These are phyloP conservation scores for Juncus effusus DNA, from an alignment of 176 grass and related monocot species.

Conservation along the genomic window DNA sequence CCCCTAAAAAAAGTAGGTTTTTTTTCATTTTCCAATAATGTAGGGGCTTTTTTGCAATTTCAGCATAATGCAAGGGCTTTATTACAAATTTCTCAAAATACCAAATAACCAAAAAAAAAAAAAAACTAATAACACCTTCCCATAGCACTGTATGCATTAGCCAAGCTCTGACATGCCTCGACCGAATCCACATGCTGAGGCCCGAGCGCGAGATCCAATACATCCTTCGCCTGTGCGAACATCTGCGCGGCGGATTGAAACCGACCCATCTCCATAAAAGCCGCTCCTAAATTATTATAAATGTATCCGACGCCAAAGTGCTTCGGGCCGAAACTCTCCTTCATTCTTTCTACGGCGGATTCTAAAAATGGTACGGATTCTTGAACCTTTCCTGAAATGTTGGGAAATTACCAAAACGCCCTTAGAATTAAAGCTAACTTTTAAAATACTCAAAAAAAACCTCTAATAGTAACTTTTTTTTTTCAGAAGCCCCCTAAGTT, in stretches of 20 bases:
- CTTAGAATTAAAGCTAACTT: too few relatives aligned
- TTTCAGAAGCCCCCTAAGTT: too few relatives aligned
- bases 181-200: constrained; percentile 83
- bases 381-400: constrained; percentile 43
- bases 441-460: too few relatives aligned
- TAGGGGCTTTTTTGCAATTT: too few relatives aligned
- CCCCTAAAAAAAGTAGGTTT: too few relatives aligned
- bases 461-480: too few relatives aligned
- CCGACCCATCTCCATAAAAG: constrained; percentile 83
- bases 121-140: constrained; percentile 49
- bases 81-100: too few relatives aligned
- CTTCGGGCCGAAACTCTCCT: constrained; percentile 74
- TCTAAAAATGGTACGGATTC: constrained; percentile 60
- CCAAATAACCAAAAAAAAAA: background rate
- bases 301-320: constrained; percentile 85
- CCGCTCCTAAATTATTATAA: constrained; percentile 84
- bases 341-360: constrained; percentile 79
- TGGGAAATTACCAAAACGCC: too few relatives aligned
- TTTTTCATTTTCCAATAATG: too few relatives aligned
- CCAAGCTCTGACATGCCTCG: constrained; percentile 77
- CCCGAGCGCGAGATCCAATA: constrained; percentile 77
- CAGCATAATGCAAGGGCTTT: too few relatives aligned
- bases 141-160: constrained; percentile 71
- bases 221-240: constrained; percentile 74
- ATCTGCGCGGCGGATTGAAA: constrained; percentile 78